phyloP scores from a whole-genome alignment of 495 filamentous ascomycete genomes.

The Penicillium crystallinum region DNA sequence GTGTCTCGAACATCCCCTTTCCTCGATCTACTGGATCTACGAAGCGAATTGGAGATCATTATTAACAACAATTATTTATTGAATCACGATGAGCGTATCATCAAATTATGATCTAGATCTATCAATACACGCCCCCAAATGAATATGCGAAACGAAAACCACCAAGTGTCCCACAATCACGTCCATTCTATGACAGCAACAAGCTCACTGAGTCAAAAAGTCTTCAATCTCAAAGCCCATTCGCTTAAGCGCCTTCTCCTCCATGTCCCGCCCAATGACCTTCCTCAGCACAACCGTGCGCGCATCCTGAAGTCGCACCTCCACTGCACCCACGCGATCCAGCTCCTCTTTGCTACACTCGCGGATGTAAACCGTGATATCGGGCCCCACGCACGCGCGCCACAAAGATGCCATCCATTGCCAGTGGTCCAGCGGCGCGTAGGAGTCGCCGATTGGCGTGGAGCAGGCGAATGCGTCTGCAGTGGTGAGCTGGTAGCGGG shows the following conservation, averaged over 20 bases:
- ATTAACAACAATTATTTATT: background rate
- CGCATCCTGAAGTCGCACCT: constrained; percentile 48
- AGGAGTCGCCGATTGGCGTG: constrained; percentile 71
- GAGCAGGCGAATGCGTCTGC: constrained; percentile 67
- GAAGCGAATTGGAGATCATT: background rate
- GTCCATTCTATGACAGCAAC: background rate
- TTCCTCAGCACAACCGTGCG: constrained; percentile 55
- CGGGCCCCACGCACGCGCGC: constrained; percentile 80
- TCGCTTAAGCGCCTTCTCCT: constrained; percentile 63
- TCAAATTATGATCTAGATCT: background rate
- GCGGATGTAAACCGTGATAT: constrained; percentile 69
- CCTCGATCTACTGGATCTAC: background rate
- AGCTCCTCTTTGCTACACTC: constrained; percentile 44
- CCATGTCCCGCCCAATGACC: constrained; percentile 39
- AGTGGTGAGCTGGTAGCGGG: constrained; percentile 70
- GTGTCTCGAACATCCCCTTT: background rate
- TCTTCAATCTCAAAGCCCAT: constrained; percentile 81
- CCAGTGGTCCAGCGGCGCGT: constrained; percentile 87
- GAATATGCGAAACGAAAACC: background rate
- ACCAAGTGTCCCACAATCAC: background rate
- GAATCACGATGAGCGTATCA: background rate
- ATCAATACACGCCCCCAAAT: background rate
- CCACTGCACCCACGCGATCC: constrained; percentile 41
- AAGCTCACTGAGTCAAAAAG: constrained; percentile 51
- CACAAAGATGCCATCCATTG: constrained; percentile 96